Base-by-base conservation (phyloP, 2,329 filamentous ascomycete species). In the Onygenales sp. region DNA sequence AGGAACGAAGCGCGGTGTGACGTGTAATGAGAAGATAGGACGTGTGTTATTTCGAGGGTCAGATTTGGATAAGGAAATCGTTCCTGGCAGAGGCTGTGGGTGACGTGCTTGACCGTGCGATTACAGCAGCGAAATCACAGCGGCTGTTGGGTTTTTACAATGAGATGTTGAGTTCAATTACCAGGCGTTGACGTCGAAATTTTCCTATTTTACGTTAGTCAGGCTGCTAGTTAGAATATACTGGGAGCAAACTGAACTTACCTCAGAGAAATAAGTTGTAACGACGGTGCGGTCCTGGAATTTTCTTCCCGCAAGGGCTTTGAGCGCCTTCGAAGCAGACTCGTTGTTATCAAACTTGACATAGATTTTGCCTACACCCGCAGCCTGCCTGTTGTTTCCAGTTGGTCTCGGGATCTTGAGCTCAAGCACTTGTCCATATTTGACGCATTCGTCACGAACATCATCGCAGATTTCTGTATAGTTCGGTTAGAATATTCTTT, bases 221-320 rank as follows among this genome's bases (percentile, higher is more conserved):
- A 33, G 10, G 17, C 8, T 14, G 14, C 36, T 10, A 27, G n/a
- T 7, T 43, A 38, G 5, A 39, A 39, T 50, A 27, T 41, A 2
- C 42, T 2, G 43, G n/a, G 45, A 36, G 32, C 33, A 52, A 39
- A 52, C 49, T 54, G 32, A 43, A 57, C 75, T 70, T 75, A 89
- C 87, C 81, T 97, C 94, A 21, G 90, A 87, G 70, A 96, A 98
- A 73, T 93, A 96, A 3, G 93, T 97, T 2, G 89, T 90, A 10
- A 98, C 90, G 32, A 98, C 94, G 3, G 93, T 98, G 62, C 94
- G 83, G 72, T 97, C 89, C 0, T 91, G 88, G 68, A 98, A 99
- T 69, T 97, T 96, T 59, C 94, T 82, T 46, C 93, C 93, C 33
- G 94, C 93, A 62, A 99, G 77, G n/a, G 89, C 85, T 63, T 86